Evolutionary conservation across 2,329 filamentous ascomycete species (phyloP).

Genomic region (Diaporthe aspalathi): DNA sequence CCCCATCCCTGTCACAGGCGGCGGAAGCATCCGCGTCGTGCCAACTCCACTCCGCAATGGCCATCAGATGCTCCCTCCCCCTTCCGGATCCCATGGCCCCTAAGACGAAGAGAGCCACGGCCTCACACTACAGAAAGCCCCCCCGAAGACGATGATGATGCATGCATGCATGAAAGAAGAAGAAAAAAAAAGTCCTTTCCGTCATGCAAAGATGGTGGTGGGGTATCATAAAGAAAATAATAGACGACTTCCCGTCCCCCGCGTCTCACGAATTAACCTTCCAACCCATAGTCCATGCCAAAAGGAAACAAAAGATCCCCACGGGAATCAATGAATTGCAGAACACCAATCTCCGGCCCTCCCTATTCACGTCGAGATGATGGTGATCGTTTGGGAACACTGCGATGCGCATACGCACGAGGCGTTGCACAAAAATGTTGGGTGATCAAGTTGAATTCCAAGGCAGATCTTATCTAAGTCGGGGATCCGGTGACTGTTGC

Average conservation of each 20-base stretch:
- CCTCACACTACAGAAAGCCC: constrained; percentile 10
- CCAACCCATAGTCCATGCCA: background rate
- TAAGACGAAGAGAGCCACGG: too few species aligned
- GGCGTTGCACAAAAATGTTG: background rate
- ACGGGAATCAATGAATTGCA: too few species aligned
- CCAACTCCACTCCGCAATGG: too few species aligned
- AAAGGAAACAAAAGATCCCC: too few species aligned
- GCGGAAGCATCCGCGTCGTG: too few species aligned
- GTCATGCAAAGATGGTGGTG: constrained; percentile 17
- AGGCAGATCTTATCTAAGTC: constrained; percentile 26
- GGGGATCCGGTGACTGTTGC: constrained; percentile 21
- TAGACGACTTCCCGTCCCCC: constrained; percentile 14
- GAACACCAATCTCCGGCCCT: background rate
- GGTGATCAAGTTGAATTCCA: constrained; percentile 3
- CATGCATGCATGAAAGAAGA: background rate
- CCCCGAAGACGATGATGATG: background rate
- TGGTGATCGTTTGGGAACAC: background rate
- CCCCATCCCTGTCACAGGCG: too few species aligned
- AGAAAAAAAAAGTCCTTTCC: background rate
- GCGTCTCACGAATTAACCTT: background rate
- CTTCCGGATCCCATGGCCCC: too few species aligned
- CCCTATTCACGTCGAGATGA: constrained; percentile 7
- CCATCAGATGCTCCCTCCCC: too few species aligned
- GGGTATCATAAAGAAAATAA: constrained; percentile 33
- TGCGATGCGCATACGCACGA: too few species aligned